Conservation (phyloP, 2,329 filamentous ascomycete species). For the Fusarium xylarioides region DNA sequence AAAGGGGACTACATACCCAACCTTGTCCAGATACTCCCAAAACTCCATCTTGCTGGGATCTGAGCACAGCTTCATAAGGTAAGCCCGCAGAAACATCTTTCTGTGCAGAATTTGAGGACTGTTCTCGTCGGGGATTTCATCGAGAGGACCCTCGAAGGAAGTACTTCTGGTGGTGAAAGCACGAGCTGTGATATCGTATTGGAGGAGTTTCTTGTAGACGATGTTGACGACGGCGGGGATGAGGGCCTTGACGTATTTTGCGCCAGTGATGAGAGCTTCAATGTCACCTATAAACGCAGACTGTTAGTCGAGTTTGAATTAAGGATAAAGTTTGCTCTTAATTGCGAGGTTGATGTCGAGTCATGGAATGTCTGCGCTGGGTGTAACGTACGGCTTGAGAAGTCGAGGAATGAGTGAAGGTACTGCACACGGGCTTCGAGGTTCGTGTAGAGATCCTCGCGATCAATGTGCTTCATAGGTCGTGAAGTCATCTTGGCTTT, state of each 20-base stretch:
- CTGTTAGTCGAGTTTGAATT: conserved; percentile 9
- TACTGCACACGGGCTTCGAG: conserved; percentile 76
- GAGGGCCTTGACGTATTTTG: conserved; percentile 82
- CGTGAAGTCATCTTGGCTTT: conserved; percentile 44
- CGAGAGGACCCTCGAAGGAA: conserved; percentile 73
- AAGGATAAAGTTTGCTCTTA: not conserved
- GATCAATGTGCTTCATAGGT: conserved; percentile 69
- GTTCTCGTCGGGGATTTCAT: conserved; percentile 70
- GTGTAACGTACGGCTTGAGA: conserved; percentile 67
- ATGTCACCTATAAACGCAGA: conserved; percentile 66
- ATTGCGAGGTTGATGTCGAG: not conserved
- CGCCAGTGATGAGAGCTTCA: conserved; percentile 72
- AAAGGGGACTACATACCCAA: conserved; percentile 63
- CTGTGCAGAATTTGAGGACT: conserved; percentile 79
- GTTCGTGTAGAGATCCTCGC: conserved; percentile 75
- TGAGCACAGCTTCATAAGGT: conserved; percentile 77
- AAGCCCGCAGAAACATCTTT: conserved; percentile 81
- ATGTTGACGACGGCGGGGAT: conserved; percentile 86
- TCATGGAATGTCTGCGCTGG: not conserved
- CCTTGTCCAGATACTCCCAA: conserved; percentile 86
- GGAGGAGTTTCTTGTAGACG: conserved; percentile 82
- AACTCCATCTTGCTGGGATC: conserved; percentile 80
- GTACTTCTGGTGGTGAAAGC: conserved; percentile 73
- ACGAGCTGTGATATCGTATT: conserved; percentile 83
- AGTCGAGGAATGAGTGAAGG: conserved; percentile 79